Percentiles rank a stretch among this genome's conserved stretches.
These are phyloP conservation scores for Hsuehochloa calcarea DNA, from an alignment of 176 grass and related monocot genomes.

Conservation along the genomic window DNA sequence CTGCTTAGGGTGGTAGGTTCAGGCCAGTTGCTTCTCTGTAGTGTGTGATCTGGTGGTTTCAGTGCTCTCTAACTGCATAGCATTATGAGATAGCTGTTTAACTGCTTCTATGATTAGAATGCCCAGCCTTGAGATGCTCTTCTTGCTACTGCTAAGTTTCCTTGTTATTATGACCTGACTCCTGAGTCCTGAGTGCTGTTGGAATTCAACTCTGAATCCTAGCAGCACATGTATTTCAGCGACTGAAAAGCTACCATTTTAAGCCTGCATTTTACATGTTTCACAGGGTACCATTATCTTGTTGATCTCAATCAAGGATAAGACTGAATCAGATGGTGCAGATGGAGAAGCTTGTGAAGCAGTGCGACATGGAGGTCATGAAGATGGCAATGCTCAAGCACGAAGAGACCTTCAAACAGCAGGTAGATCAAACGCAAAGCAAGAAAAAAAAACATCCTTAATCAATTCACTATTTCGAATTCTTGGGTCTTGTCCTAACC, in stretches of 20 bases:
- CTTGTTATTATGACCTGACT: background rate
- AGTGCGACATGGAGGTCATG: constrained; percentile 66
- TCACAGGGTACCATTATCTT: background rate
- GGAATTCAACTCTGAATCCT: background rate
- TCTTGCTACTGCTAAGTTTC: background rate
- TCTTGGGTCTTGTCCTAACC: background rate
- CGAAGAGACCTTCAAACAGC: constrained; percentile 68
- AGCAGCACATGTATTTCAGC: background rate
- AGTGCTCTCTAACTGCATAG: background rate
- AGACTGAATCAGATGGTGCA: background rate
- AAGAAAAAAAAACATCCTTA: background rate
- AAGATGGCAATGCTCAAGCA: constrained; percentile 80
- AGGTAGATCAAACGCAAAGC: constrained; percentile 31
- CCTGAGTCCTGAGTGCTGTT: background rate
- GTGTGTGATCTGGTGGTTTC: background rate
- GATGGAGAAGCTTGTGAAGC: constrained; percentile 53
- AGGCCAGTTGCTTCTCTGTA: background rate
- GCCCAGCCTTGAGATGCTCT: background rate
- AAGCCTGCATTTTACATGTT: background rate
- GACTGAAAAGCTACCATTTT: background rate
- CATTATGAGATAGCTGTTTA: background rate
- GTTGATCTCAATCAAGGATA: background rate
- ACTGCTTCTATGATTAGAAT: background rate
- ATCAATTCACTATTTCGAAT: background rate
- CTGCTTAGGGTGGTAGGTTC: background rate